Evolutionary conservation across 2,329 filamentous ascomycete genomes (phyloP).

Genomic region (Colletotrichum tofieldiae): DNA sequence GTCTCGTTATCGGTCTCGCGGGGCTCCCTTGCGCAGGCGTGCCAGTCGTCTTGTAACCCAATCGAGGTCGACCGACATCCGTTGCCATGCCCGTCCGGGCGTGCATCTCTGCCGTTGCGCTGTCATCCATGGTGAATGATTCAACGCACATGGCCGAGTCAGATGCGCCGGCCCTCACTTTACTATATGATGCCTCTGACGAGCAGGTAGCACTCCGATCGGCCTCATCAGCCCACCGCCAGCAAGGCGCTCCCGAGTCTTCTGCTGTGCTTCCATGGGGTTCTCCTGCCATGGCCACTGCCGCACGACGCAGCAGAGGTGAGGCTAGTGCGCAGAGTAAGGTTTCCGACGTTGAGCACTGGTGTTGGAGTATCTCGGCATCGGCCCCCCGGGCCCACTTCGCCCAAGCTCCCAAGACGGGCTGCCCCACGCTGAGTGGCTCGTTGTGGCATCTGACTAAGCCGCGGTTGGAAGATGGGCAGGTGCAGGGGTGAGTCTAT

Average conservation of each 20-base stretch:
- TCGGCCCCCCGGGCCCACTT: constrained; percentile 14
- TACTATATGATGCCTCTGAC: not conserved
- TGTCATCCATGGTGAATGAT: constrained; percentile 10
- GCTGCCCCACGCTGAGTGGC: constrained; percentile 18
- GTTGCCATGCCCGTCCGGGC: constrained; percentile 5
- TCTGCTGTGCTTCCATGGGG: not conserved
- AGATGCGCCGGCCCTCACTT: not conserved
- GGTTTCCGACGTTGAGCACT: constrained; percentile 4
- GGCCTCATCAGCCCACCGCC: not conserved
- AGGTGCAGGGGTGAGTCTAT: not conserved
- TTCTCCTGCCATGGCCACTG: constrained; percentile 2
- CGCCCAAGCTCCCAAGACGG: not conserved
- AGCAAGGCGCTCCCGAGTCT: too few relatives aligned
- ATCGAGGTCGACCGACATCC: constrained; percentile 5
- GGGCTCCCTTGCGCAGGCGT: constrained; percentile 15
- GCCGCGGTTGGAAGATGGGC: not conserved
- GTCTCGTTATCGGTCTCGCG: constrained; percentile 36
- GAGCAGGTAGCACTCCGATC: not conserved
- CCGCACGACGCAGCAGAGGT: constrained; percentile 11
- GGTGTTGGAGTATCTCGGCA: constrained; percentile 5
- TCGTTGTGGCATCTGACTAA: not conserved
- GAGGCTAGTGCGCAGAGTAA: not conserved
- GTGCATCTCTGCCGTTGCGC: constrained; percentile 4
- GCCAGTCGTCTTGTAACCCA: constrained; percentile 11
- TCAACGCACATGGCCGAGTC: constrained; percentile 20